Conservation (phyloP, 805 yeast species). For the Candida mattraensis region DNA sequence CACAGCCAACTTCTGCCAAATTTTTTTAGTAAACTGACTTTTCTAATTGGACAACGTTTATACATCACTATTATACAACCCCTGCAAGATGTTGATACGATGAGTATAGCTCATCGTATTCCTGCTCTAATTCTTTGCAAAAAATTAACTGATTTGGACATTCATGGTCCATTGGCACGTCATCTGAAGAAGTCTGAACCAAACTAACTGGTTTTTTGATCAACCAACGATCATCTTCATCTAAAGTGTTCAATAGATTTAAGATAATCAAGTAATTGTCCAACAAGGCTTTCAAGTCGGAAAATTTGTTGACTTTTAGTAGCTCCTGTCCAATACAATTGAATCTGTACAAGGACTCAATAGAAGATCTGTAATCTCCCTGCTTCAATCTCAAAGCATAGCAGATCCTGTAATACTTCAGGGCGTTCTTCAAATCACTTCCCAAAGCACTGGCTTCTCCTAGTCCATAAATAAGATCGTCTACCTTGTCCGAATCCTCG, state of each 20-base stretch:
- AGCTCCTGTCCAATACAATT: conserved; percentile 28
- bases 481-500: conserved; percentile 43
- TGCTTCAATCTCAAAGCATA: conserved; percentile 50
- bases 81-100: neutral
- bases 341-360: conserved; percentile 43
- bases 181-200: conserved; percentile 6
- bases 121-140: conserved; percentile 23
- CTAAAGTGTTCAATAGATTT: conserved; percentile 39
- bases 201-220: conserved; percentile 23
- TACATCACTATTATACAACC: conserved; percentile 1
- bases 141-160: conserved; percentile 12
- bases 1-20: too few species aligned
- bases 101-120: conserved; percentile 15
- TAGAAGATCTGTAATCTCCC: conserved; percentile 51
- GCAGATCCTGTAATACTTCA: conserved; percentile 49
- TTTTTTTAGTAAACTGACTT: too few species aligned
- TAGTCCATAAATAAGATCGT: conserved; percentile 38
- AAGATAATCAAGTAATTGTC: conserved; percentile 41
- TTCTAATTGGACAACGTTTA: too few species aligned
- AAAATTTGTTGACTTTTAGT: conserved; percentile 9
- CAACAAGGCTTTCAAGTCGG: conserved; percentile 22
- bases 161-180: conserved; percentile 5
- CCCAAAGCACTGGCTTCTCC: conserved; percentile 27
- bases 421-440: conserved; percentile 31
- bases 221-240: conserved; percentile 43